Percentiles rank a stretch among this genome's conserved stretches.
These are phyloP conservation scores for Coemansia sp. DNA, from an alignment of 192 early-diverging fungal species.

Conservation along the genomic window DNA sequence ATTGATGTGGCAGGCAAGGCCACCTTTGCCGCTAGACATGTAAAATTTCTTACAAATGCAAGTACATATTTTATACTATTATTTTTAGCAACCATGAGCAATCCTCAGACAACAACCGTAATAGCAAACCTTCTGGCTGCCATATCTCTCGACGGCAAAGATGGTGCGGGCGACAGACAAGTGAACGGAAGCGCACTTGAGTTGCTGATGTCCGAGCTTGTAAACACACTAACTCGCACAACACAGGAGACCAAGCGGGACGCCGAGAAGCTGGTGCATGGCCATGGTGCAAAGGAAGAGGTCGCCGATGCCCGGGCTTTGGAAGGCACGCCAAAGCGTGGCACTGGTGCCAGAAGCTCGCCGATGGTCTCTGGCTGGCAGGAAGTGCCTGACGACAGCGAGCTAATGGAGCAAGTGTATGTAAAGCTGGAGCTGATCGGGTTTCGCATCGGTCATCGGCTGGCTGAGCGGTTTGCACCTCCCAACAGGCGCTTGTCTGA, in stretches of 20 bases:
- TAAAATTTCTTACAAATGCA: background rate
- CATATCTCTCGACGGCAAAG: conserved; percentile 36
- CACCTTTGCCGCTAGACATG: background rate
- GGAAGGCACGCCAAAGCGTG: background rate
- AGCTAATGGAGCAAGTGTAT: conserved; percentile 82
- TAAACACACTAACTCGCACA: conserved; percentile 34
- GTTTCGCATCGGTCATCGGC: conserved; percentile 81
- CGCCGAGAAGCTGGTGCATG: conserved; percentile 20
- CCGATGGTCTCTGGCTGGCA: conserved; percentile 28
- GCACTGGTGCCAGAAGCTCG: background rate
- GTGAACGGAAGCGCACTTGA: conserved; percentile 41
- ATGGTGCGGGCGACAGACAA: conserved; percentile 23
- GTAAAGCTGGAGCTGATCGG: conserved; percentile 90
- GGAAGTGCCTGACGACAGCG: conserved; percentile 55
- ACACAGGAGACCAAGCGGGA: conserved; percentile 23
- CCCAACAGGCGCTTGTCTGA: conserved; percentile 86
- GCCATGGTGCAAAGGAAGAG: background rate
- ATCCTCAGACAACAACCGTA: background rate
- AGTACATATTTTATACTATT: background rate
- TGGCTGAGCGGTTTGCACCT: conserved; percentile 87
- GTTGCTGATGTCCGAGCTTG: conserved; percentile 45
- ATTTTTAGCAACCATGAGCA: background rate
- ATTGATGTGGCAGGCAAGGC: background rate
- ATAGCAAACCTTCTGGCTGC: conserved; percentile 24
- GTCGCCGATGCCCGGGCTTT: background rate